Conservation (phyloP, 1,284 basidiomycete species). For the Leucoagaricus sp. region DNA sequence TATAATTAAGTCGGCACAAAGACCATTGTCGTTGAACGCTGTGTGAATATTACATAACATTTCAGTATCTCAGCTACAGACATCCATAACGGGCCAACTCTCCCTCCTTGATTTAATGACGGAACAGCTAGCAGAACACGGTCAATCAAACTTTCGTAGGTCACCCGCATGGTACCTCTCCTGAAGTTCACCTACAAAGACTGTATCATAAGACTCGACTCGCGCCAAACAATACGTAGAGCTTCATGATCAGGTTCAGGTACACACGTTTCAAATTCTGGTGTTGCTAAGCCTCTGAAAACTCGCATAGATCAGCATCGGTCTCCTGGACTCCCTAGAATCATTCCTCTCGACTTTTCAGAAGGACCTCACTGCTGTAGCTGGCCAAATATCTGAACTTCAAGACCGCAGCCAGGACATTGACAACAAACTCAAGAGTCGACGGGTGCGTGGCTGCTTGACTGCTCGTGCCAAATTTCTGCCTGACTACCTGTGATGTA, state of each 20-base stretch:
- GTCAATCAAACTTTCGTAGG: conserved; percentile 10
- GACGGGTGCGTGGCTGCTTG: conserved; percentile 59
- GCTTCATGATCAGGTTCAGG: conserved; percentile 79
- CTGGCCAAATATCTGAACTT: conserved; percentile 92
- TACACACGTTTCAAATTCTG: conserved; percentile 20
- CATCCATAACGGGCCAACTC: background rate
- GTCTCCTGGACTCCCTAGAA: conserved; percentile 83
- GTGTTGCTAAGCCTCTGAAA: background rate
- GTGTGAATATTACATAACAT: too few relatives aligned
- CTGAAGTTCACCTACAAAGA: conserved; percentile 6
- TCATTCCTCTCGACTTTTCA: conserved; percentile 95
- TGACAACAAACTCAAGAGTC: conserved; percentile 81
- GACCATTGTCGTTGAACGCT: too few relatives aligned
- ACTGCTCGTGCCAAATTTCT: background rate
- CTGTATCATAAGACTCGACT: conserved; percentile 35
- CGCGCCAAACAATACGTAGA: conserved; percentile 77
- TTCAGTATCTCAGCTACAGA: too few relatives aligned
- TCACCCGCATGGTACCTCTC: background rate
- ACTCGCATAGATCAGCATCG: conserved; percentile 62
- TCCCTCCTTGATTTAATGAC: background rate
- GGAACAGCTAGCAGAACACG: background rate
- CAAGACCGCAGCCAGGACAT: conserved; percentile 90
- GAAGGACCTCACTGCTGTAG: conserved; percentile 89
- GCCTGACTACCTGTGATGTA: conserved; percentile 31
- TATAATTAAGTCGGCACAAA: too few relatives aligned